These are phyloP conservation scores for Trebouxia gelatinosa DNA, from an alignment of 163 green algal species.

Conservation along the genomic window DNA sequence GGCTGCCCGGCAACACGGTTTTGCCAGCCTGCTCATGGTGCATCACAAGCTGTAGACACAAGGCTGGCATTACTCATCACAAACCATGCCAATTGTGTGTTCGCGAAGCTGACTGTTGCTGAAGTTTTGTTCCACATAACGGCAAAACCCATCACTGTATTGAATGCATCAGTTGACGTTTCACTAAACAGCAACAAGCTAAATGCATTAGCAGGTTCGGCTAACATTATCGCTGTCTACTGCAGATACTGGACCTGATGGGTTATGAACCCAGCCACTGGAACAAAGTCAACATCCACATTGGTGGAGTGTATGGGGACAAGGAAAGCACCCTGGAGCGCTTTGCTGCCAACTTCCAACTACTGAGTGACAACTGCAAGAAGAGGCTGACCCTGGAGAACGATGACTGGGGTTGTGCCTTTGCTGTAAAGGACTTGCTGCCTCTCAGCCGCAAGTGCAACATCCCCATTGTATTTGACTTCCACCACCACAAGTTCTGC, in stretches of 20 bases:
- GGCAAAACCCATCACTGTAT: no score
- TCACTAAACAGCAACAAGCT: no score
- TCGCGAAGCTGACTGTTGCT: no score
- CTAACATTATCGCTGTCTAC: neutral
- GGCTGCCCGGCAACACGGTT: no score
- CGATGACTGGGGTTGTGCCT: slow-evolving; percentile 61
- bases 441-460: slow-evolving; percentile 43
- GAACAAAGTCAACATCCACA: slow-evolving; percentile 65
- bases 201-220: no score
- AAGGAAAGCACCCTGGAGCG: slow-evolving; percentile 52
- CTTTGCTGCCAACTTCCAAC: slow-evolving; percentile 50
- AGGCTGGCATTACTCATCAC: no score
- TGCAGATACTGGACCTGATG: slow-evolving; percentile 43
- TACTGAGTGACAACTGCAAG: slow-evolving; percentile 36
- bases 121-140: no score
- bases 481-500: slow-evolving; percentile 65
- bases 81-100: no score
- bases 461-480: slow-evolving; percentile 77
- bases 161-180: no score
- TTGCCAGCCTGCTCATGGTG: no score
- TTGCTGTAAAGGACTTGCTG: slow-evolving; percentile 59
- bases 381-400: slow-evolving; percentile 66
- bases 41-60: no score
- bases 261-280: slow-evolving; percentile 32
- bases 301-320: slow-evolving; percentile 58